Evolutionary conservation across 192 early-diverging fungal species (phyloP).

Genomic region (Backusella luteola): DNA sequence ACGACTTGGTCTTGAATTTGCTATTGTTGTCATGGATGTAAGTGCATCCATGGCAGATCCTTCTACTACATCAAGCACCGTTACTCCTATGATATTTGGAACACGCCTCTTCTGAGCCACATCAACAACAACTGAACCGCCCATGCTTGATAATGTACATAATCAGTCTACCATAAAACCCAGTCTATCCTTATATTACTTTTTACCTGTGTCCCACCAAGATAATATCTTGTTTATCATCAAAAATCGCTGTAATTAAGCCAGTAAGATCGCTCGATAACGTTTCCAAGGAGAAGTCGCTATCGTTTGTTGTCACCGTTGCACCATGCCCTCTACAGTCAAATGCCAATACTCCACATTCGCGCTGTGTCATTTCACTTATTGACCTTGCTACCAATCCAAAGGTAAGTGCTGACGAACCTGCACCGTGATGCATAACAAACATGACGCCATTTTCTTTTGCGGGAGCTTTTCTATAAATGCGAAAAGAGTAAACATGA

Average conservation of each 20-base stretch:
- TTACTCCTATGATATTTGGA: constrained; percentile 55
- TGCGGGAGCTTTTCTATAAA: constrained; percentile 35
- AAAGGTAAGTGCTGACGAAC: constrained; percentile 65
- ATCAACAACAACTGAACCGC: constrained; percentile 72
- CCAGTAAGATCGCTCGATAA: constrained; percentile 58
- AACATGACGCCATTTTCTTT: constrained; percentile 58
- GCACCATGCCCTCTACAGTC: constrained; percentile 77
- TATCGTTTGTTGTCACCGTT: constrained; percentile 44
- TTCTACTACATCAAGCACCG: constrained; percentile 79
- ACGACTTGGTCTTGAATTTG: constrained; percentile 44
- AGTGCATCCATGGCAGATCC: constrained; percentile 65
- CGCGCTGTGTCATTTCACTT: constrained; percentile 30
- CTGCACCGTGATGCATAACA: constrained; percentile 84
- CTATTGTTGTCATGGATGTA: constrained; percentile 42
- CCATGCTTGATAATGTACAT: constrained; percentile 54
- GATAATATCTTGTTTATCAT: constrained; percentile 54
- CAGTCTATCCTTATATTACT: not conserved
- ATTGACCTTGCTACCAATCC: constrained; percentile 60
- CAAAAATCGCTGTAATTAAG: constrained; percentile 43
- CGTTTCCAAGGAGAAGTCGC: constrained; percentile 55
- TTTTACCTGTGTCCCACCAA: constrained; percentile 78
- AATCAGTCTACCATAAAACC: not conserved
- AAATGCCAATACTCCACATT: constrained; percentile 52
- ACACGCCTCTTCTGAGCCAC: constrained; percentile 52
- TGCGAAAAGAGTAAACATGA: constrained; percentile 40